Conservation (phyloP, 805 yeast species). For the Candida michaelii region DNA sequence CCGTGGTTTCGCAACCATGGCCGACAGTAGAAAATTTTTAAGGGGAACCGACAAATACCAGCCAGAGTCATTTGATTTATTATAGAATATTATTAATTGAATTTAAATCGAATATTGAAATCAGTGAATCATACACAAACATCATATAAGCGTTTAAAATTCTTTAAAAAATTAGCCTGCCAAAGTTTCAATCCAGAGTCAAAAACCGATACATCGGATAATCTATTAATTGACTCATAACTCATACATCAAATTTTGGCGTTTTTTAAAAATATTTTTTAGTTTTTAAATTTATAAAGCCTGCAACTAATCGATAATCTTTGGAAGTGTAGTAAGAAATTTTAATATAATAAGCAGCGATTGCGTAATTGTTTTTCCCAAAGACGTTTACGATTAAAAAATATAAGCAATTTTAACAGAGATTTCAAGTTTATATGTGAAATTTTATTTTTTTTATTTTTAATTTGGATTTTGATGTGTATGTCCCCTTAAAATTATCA, state of each 20-base stretch:
- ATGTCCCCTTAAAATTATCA: neutral
- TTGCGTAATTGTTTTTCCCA: conserved; percentile 2
- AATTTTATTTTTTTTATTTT: neutral
- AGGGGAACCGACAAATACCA: conserved; percentile 1
- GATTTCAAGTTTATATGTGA: neutral
- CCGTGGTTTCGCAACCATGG: neutral
- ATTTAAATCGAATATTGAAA: no score
- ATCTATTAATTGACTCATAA: conserved; percentile 9
- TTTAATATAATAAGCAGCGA: neutral
- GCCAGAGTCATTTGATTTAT: no score
- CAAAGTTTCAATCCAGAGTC: neutral
- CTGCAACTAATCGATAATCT: neutral
- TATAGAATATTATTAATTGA: no score
- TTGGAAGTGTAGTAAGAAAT: neutral
- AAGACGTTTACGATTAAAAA: neutral
- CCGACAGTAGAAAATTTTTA: conserved; percentile 2
- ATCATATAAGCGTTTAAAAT: no score
- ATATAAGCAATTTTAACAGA: conserved; percentile 3
- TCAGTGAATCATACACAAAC: no score
- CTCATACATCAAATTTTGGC: conserved; percentile 8
- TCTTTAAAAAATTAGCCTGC: no score
- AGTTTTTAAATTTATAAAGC: neutral
- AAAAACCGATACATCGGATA: conserved; percentile 3
- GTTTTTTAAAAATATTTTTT: conserved; percentile 4
- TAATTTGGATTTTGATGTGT: neutral